A percentile compares a stretch with the other conserved stretches of the same genome.
Conservation (phyloP, 306 rosid species). For the Lupinus albus region DNA sequence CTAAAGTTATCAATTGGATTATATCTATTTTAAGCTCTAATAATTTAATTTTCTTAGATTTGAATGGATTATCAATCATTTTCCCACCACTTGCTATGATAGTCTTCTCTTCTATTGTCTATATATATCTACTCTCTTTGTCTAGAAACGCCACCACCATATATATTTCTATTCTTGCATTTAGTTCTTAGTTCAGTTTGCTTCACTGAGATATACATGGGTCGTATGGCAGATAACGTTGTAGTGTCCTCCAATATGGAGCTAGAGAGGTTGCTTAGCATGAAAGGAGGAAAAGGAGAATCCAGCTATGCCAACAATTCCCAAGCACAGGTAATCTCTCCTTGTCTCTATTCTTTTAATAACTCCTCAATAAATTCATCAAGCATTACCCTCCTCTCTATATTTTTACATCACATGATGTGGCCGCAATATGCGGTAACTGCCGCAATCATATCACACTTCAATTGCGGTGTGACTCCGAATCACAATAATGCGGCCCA, state of each 20-base stretch:
- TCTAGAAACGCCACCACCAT: conserved; percentile 12
- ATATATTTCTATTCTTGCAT: conserved; percentile 17
- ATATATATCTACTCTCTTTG: conserved; percentile 36
- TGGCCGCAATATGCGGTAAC: no score
- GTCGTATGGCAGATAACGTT: conserved; percentile 66
- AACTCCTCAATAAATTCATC: not conserved
- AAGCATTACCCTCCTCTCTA: not conserved
- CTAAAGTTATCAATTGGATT: no score
- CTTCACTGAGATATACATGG: conserved; percentile 31
- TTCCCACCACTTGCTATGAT: no score
- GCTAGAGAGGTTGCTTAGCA: conserved; percentile 79
- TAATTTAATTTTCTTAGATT: no score
- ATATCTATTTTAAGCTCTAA: no score
- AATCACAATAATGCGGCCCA: no score
- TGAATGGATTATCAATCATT: no score
- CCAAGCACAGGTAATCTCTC: conserved; percentile 61
- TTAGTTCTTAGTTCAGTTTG: conserved; percentile 2
- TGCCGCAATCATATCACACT: no score
- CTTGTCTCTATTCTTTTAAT: not conserved
- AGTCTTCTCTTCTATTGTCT: conserved; percentile 18
- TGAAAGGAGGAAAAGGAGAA: conserved; percentile 99
- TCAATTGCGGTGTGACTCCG: no score
- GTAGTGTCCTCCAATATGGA: conserved; percentile 77
- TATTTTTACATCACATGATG: conserved; percentile 12
- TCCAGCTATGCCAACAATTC: conserved; percentile 47